These are phyloP conservation scores for Teunomyces barrocoloradensis DNA, from an alignment of 805 yeast genomes.

Conservation along the genomic window DNA sequence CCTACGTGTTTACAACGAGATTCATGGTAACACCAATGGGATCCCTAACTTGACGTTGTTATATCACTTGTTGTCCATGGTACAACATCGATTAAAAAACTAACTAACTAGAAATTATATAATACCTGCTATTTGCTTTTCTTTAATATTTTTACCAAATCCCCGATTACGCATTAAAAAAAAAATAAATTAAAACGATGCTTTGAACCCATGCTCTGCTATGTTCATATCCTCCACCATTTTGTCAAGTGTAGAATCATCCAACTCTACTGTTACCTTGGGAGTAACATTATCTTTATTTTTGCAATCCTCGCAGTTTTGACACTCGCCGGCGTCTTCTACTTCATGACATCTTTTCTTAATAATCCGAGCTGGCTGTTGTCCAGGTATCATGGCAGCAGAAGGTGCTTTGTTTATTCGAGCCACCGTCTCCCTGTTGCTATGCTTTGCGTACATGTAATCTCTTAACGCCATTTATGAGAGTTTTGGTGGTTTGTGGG, in stretches of 20 bases:
- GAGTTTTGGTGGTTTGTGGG: not conserved
- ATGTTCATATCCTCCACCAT: conserved; percentile 5
- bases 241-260: conserved; percentile 1
- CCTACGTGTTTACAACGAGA: conserved; percentile 1
- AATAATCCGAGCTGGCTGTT: not conserved
- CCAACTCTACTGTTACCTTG: conserved; percentile 11
- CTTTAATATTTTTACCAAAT: not conserved
- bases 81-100: conserved; percentile 9
- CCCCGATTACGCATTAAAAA: not conserved
- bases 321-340: conserved; percentile 25
- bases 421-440: conserved; percentile 15
- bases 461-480: conserved; percentile 39
- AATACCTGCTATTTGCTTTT: not conserved
- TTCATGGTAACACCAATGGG: conserved; percentile 3
- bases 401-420: conserved; percentile 9
- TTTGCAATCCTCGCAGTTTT: conserved; percentile 31
- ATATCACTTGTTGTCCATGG: conserved; percentile 11
- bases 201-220: not conserved
- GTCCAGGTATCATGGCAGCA: not conserved
- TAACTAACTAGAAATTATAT: not conserved
- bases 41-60: conserved; percentile 12
- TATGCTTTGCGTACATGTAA: conserved; percentile 40
- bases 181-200: not conserved
- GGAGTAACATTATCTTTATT: conserved; percentile 11
- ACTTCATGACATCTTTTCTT: conserved; percentile 7